Conservation (phyloP, 2,329 filamentous ascomycete species). For the Celoporthe dispersa region DNA sequence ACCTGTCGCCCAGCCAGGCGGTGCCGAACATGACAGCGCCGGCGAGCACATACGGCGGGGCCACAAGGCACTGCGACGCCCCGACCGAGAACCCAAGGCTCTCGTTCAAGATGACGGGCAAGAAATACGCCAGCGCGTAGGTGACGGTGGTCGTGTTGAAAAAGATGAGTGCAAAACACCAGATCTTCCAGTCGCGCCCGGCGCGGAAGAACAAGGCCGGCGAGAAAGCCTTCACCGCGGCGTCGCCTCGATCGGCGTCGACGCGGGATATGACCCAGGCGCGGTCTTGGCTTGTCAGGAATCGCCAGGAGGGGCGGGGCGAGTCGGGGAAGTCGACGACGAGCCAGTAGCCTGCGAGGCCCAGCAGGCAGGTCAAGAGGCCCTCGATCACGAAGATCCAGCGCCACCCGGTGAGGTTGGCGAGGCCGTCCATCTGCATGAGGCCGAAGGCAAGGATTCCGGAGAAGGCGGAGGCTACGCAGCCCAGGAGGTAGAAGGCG, state of each 20-base stretch:
- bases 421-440: conserved; percentile 65
- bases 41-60: conserved; percentile 70
- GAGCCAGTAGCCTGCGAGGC: conserved; percentile 56
- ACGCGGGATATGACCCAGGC: conserved; percentile 60
- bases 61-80: conserved; percentile 70
- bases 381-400: conserved; percentile 69
- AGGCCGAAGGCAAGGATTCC: conserved; percentile 73
- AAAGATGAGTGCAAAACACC: conserved; percentile 64
- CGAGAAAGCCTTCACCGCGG: conserved; percentile 57
- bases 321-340: conserved; percentile 69
- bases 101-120: conserved; percentile 71
- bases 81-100: conserved; percentile 69
- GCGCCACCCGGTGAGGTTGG: conserved; percentile 62
- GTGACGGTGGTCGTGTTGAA: conserved; percentile 72
- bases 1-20: conserved; percentile 70
- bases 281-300: conserved; percentile 56
- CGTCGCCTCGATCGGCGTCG: conserved; percentile 61
- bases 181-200: conserved; percentile 60
- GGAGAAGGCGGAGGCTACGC: conserved; percentile 66
- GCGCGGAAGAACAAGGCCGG: conserved; percentile 51
- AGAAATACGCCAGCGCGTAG: conserved; percentile 79
- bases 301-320: conserved; percentile 53
- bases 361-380: conserved; percentile 58
- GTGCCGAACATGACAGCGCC: conserved; percentile 64
- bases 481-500: conserved; percentile 71